phyloP scores from a whole-genome alignment of 108 stramenopile genomes.

The Pseudonitzschia multiseries region DNA sequence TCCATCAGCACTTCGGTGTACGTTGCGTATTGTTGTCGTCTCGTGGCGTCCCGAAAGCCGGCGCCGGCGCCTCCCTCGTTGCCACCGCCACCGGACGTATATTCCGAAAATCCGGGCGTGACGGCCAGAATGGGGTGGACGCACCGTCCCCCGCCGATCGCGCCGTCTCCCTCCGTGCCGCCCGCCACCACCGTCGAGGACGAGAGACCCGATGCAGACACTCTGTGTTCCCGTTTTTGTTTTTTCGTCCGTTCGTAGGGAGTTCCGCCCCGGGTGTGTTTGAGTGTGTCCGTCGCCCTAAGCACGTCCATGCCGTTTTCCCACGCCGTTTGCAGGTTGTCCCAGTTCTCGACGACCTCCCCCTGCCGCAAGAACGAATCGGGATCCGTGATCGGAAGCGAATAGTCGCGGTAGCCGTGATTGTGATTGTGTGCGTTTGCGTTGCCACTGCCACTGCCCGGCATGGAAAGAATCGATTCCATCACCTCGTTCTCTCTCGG shows the following conservation, averaged over 20 bases:
- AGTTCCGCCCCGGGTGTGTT: slow-evolving; percentile 70
- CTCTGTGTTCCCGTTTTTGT: slow-evolving; percentile 1
- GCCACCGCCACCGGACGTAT: neutral
- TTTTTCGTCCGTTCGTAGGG: slow-evolving; percentile 18
- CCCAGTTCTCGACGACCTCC: slow-evolving; percentile 63
- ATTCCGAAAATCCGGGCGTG: slow-evolving; percentile 41
- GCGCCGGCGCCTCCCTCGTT: slow-evolving; percentile 19
- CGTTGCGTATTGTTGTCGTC: slow-evolving; percentile 48
- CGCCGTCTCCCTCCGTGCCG: neutral
- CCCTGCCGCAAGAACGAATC: slow-evolving; percentile 50
- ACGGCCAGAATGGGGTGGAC: slow-evolving; percentile 55
- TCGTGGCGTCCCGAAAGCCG: slow-evolving; percentile 26
- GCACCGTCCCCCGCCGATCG: slow-evolving; percentile 21
- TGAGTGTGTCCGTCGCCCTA: slow-evolving; percentile 52
- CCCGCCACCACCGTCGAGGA: neutral
- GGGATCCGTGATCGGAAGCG: slow-evolving; percentile 41
- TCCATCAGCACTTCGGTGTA: slow-evolving; percentile 79
- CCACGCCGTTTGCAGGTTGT: slow-evolving; percentile 69
- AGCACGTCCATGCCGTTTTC: slow-evolving; percentile 58
- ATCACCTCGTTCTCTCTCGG: slow-evolving; percentile 22
- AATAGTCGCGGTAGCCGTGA: too few species aligned
- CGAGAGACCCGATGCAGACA: slow-evolving; percentile 6
- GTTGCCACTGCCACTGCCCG: slow-evolving; percentile 4
- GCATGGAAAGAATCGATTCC: slow-evolving; percentile 36
- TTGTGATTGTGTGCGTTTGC: too few species aligned